Base-by-base conservation (phyloP, 805 yeast species). In the Starmera dryadoides region DNA sequence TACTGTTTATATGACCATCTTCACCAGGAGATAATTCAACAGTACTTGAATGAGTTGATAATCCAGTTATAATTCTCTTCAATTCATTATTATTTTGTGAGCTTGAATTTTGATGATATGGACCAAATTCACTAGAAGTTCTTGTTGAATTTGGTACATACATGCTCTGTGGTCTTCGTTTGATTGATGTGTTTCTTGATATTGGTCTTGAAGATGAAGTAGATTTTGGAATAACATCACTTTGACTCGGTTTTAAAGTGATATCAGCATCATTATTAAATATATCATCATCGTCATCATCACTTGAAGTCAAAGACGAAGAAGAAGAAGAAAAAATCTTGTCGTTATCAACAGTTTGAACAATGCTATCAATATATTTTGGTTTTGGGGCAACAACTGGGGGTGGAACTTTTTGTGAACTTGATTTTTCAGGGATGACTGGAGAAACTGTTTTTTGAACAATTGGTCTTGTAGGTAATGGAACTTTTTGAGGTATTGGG, bases 101-200 rank as follows among this genome's bases (percentile, higher is more conserved):
- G 21, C 19, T 3, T 29, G 33, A 8, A 15, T 20, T 11, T 6
- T 33, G 37, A 11, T 10, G 31, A 35, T 21, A 20, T 21, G 32
- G 16, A 4, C 34, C 33, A 34, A 15, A 31, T 22, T 40, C 43
- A 43, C 19, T 44, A 46, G 6, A 48, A 39, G 7, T 37, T 32
- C 2, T 41, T 36, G 36, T 40, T 11, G n/a, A 9, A 30, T 4
- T 16, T 30, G 32, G 38, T 9, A 56, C 55, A 31, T 64, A 64
- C 65, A 63, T 60, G 42, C 65, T 61, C 18, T 55, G 49, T 8
- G 69, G 69, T 42, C 68, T 53, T 23, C 33, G 10, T 17, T 30
- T 30, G 19, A 30, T 17, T 6, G 40, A 17, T 5, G 12, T 8
- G 12, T 41, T 10, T 29, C 40, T 18, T 15, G 42, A 36, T 18